These are phyloP conservation scores for Hippophae gyantsensis DNA, from an alignment of 306 rosid species.

Conservation along the genomic window DNA sequence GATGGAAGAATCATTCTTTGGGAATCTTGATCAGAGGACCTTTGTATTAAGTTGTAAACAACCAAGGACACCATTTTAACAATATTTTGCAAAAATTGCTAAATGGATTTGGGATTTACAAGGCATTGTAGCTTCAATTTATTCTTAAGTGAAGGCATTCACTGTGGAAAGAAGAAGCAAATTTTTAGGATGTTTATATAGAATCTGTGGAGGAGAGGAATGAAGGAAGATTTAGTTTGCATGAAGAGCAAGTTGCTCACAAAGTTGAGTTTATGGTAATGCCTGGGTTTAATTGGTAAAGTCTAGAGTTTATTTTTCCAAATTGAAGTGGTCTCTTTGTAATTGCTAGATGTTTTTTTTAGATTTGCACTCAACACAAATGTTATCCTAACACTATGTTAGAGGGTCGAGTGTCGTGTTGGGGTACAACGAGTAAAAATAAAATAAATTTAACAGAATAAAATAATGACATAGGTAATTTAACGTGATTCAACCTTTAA, in stretches of 20 bases:
- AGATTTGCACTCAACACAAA: too few relatives aligned
- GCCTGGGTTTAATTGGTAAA: constrained; percentile 66
- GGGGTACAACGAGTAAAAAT: too few relatives aligned
- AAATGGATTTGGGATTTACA: constrained; percentile 70
- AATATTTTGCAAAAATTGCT: constrained; percentile 64
- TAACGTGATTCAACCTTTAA: too few relatives aligned
- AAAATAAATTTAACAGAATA: too few relatives aligned
- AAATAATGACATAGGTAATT: too few relatives aligned
- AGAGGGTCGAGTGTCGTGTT: too few relatives aligned
- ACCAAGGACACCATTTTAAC: constrained; percentile 78
- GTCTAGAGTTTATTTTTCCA: constrained; percentile 58
- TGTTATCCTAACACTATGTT: too few relatives aligned
- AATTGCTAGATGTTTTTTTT: not conserved
- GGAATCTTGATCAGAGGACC: constrained; percentile 57
- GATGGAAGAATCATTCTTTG: constrained; percentile 67
- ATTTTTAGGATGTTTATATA: constrained; percentile 55
- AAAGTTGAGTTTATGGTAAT: constrained; percentile 66
- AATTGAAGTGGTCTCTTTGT: not conserved
- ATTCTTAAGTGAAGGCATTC: constrained; percentile 46
- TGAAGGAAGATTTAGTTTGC: constrained; percentile 10
- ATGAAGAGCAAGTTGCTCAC: constrained; percentile 9
- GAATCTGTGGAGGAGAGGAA: constrained; percentile 46
- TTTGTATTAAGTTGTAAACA: constrained; percentile 49
- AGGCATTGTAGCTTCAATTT: constrained; percentile 38
- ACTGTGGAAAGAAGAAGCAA: constrained; percentile 41